phyloP scores from a whole-genome alignment of 148 eudicot genomes.

The Cornus controversa region DNA sequence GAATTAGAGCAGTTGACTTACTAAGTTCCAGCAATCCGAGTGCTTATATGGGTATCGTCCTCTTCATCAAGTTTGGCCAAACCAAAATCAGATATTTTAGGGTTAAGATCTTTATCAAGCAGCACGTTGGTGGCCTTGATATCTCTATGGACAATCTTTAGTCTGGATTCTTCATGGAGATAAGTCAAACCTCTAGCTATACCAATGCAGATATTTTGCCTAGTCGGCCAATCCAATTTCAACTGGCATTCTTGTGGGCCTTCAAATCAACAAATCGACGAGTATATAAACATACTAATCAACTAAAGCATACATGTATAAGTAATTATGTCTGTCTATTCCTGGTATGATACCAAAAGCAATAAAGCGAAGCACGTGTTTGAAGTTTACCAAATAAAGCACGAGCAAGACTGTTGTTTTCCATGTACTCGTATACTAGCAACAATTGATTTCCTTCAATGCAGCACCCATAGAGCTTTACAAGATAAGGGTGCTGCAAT shows the following conservation, averaged over 20 bases:
- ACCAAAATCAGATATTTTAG: slow-evolving; percentile 37
- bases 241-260: slow-evolving; percentile 20
- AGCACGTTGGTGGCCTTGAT: slow-evolving; percentile 34
- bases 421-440: slow-evolving; percentile 46
- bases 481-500: slow-evolving; percentile 45
- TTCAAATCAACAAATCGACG: background rate
- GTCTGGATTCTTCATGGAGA: slow-evolving; percentile 33
- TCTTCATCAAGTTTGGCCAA: slow-evolving; percentile 37
- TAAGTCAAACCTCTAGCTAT: slow-evolving; percentile 36
- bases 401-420: slow-evolving; percentile 44
- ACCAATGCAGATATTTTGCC: slow-evolving; percentile 29
- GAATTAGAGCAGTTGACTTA: slow-evolving; percentile 10
- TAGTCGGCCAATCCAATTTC: slow-evolving; percentile 30
- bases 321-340: background rate
- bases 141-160: slow-evolving; percentile 36
- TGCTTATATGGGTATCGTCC: slow-evolving; percentile 34
- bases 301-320: background rate
- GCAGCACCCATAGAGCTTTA: slow-evolving; percentile 47
- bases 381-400: slow-evolving; percentile 33
- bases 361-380: background rate
- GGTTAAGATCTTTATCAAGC: slow-evolving; percentile 24
- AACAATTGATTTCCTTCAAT: slow-evolving; percentile 36
- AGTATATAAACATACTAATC: background rate
- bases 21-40: slow-evolving; percentile 34
- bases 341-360: background rate